These are phyloP conservation scores for Kwoniella shivajii DNA, from an alignment of 1,284 basidiomycete species.

Conservation along the genomic window DNA sequence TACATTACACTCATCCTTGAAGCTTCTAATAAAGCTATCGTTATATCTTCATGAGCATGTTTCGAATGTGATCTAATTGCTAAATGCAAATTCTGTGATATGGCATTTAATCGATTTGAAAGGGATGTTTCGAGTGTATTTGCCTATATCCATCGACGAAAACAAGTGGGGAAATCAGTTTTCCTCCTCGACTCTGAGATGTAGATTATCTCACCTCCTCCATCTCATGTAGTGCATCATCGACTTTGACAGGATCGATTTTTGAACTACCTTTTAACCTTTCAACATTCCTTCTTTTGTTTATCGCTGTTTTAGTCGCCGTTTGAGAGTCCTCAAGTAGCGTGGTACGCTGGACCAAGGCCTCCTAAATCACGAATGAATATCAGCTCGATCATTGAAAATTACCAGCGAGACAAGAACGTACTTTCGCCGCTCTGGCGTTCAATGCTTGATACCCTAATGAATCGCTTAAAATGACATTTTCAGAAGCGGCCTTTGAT, in stretches of 20 bases:
- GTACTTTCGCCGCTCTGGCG: slow-evolving; percentile 80
- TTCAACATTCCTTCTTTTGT: slow-evolving; percentile 85
- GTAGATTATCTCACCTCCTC: slow-evolving; percentile 68
- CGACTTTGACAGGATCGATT: slow-evolving; percentile 81
- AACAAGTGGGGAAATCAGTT: background rate
- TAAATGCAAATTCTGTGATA: slow-evolving; percentile 84
- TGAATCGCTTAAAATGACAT: slow-evolving; percentile 86
- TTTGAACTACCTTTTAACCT: slow-evolving; percentile 83
- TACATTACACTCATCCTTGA: slow-evolving; percentile 86
- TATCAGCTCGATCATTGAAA: slow-evolving; percentile 1
- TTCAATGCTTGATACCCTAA: slow-evolving; percentile 92
- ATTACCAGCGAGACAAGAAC: slow-evolving; percentile 7
- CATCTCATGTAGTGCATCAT: slow-evolving; percentile 89
- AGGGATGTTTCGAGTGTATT: slow-evolving; percentile 82
- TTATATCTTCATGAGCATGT: slow-evolving; percentile 84
- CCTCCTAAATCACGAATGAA: slow-evolving; percentile 59
- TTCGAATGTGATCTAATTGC: slow-evolving; percentile 79
- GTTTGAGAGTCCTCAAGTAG: slow-evolving; percentile 89
- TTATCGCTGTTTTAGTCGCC: slow-evolving; percentile 87
- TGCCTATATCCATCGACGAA: too few relatives aligned
- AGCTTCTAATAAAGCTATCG: slow-evolving; percentile 83
- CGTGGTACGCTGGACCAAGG: slow-evolving; percentile 77
- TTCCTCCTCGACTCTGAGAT: background rate
- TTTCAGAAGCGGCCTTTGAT: slow-evolving; percentile 74
- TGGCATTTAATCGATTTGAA: slow-evolving; percentile 76